phyloP scores from a whole-genome alignment of 2,329 filamentous ascomycete species.

The Clonostachys sp. region DNA sequence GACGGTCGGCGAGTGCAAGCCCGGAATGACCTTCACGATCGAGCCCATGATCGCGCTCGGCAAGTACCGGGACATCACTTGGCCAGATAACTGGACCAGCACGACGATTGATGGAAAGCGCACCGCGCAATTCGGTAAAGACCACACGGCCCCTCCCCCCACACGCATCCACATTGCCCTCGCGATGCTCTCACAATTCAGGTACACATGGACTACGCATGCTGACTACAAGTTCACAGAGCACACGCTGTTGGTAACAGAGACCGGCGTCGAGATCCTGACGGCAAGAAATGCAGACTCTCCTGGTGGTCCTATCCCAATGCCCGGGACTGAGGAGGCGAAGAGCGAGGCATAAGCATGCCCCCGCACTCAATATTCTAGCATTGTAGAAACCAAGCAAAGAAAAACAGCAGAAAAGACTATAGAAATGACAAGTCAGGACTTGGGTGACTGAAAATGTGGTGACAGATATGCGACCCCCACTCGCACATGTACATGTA shows the following conservation, averaged over 20 bases:
- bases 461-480: too few species aligned
- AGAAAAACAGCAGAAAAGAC: neutral
- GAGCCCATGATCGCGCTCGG: conserved; percentile 97
- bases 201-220: neutral
- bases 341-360: conserved; percentile 5
- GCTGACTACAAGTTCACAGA: conserved; percentile 39
- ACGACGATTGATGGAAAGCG: conserved; percentile 83
- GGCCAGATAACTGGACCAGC: conserved; percentile 99
- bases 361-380: neutral
- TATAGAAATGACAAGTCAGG: neutral
- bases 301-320: conserved; percentile 67
- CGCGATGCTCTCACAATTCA: neutral
- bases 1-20: conserved; percentile 88
- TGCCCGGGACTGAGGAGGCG: conserved; percentile 31
- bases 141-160: conserved; percentile 15
- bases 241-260: conserved; percentile 79
- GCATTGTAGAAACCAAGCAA: neutral
- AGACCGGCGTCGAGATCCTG: conserved; percentile 75
- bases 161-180: neutral
- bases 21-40: conserved; percentile 98
- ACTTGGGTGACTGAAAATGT: neutral
- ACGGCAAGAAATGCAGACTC: conserved; percentile 70
- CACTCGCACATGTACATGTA: too few species aligned
- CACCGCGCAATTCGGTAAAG: conserved; percentile 84
- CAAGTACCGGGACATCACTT: conserved; percentile 87